Percentiles rank a stretch among this genome's conserved stretches.
phyloP scores from a whole-genome alignment of 495 filamentous ascomycete species.

The Penicillium desertorum region DNA sequence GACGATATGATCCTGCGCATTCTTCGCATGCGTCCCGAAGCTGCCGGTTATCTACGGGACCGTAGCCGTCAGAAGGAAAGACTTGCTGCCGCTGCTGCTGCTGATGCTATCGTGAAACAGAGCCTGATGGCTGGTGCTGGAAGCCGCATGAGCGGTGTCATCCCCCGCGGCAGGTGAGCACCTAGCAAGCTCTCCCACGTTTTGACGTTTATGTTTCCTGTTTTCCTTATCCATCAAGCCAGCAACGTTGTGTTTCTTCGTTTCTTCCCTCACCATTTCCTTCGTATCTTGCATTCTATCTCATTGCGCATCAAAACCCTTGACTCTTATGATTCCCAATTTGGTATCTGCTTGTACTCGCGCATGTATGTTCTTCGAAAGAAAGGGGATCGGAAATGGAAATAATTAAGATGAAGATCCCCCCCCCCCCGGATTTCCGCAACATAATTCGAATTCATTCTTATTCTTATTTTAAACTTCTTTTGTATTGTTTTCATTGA shows the following conservation, averaged over 20 bases:
- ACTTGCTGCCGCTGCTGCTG: conserved; percentile 83
- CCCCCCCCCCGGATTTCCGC: not conserved
- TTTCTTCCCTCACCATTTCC: not conserved
- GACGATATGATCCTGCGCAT: conserved; percentile 99
- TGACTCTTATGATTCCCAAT: conserved; percentile 21
- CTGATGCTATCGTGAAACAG: conserved; percentile 91
- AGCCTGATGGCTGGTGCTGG: conserved; percentile 73
- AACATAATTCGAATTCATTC: not conserved
- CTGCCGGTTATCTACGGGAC: conserved; percentile 84
- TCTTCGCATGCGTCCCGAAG: conserved; percentile 92
- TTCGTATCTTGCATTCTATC: not conserved
- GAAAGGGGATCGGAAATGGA: conserved; percentile 3
- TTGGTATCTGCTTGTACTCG: conserved; percentile 10
- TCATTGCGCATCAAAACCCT: conserved; percentile 12
- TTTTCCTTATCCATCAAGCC: not conserved
- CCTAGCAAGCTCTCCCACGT: not conserved
- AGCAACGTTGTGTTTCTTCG: not conserved
- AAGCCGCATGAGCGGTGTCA: conserved; percentile 60
- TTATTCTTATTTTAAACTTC: not conserved
- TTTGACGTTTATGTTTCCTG: not conserved
- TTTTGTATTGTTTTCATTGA: not conserved
- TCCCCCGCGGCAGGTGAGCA: conserved; percentile 30
- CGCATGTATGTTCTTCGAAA: not conserved
- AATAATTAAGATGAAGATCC: not conserved
- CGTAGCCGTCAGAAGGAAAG: conserved; percentile 91